Conservation (phyloP, 208 protist genomes). For the Leishmania braziliensis region DNA sequence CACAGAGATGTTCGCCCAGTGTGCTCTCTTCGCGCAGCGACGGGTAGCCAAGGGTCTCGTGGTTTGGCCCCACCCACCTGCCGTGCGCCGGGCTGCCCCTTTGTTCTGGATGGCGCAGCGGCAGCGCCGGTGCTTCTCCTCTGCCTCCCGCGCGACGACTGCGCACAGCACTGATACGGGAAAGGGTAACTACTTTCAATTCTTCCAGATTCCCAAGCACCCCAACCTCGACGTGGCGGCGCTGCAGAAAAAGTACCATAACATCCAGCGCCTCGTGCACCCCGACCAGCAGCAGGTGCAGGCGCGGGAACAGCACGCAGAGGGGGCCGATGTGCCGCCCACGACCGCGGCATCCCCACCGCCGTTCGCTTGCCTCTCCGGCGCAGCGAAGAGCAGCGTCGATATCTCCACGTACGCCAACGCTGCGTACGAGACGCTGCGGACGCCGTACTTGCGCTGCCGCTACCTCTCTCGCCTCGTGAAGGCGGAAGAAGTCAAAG, state of each 20-base stretch:
- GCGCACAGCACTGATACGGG: slow-evolving; percentile 5
- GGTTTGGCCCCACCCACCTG: not conserved
- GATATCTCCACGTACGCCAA: slow-evolving; percentile 79
- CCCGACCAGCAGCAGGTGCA: slow-evolving; percentile 73
- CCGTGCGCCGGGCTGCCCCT: not conserved
- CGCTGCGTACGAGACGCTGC: slow-evolving; percentile 72
- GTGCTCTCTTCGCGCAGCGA: not conserved
- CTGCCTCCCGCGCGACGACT: not conserved
- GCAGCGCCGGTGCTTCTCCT: slow-evolving; percentile 9
- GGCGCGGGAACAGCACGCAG: slow-evolving; percentile 16
- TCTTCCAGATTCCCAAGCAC: slow-evolving; percentile 52
- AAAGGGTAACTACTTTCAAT: slow-evolving; percentile 78
- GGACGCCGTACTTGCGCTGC: slow-evolving; percentile 77
- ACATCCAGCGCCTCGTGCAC: slow-evolving; percentile 76
- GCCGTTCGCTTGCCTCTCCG: slow-evolving; percentile 6
- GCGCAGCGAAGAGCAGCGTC: slow-evolving; percentile 5
- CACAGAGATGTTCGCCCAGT: not conserved
- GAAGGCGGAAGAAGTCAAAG: slow-evolving; percentile 43
- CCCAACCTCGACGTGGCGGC: slow-evolving; percentile 53
- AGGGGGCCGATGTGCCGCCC: not conserved
- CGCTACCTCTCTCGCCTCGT: slow-evolving; percentile 67
- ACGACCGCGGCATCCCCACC: not conserved
- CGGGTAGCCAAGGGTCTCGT: not conserved
- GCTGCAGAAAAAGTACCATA: slow-evolving; percentile 78
- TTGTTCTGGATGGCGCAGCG: slow-evolving; percentile 1